These are phyloP conservation scores for Cephalotrichum gorgonifer DNA, from an alignment of 2,329 filamentous ascomycete genomes.

Conservation along the genomic window DNA sequence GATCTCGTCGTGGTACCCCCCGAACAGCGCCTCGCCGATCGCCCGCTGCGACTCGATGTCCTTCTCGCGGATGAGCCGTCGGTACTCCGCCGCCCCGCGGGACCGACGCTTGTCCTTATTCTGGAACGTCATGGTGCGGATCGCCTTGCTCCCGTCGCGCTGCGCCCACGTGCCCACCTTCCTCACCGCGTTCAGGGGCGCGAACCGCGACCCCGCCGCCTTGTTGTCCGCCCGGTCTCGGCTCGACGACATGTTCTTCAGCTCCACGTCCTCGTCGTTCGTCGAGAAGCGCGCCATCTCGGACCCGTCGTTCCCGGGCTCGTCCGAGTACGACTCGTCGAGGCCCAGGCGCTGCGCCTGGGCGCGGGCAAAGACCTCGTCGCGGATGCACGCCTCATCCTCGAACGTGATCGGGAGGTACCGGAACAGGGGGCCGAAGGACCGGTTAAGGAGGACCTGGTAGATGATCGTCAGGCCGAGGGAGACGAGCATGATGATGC, in stretches of 20 bases:
- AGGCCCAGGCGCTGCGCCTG: conserved; percentile 62
- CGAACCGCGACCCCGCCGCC: conserved; percentile 20
- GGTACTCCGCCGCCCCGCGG: conserved; percentile 35
- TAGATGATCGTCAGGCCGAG: conserved; percentile 62
- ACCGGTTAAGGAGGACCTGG: conserved; percentile 69
- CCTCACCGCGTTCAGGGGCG: conserved; percentile 32
- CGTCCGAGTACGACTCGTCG: conserved; percentile 13
- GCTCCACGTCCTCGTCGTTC: conserved; percentile 21
- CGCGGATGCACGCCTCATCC: conserved; percentile 85
- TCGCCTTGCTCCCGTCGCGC: conserved; percentile 10
- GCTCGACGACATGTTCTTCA: conserved; percentile 23
- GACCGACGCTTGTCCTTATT: conserved; percentile 10
- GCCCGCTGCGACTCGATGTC: conserved; percentile 64
- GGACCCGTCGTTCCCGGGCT: conserved; percentile 27
- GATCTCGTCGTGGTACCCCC: conserved; percentile 82
- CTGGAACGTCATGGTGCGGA: conserved; percentile 7
- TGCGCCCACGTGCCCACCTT: conserved; percentile 36
- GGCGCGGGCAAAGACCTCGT: conserved; percentile 75
- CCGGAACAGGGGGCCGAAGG: conserved; percentile 75
- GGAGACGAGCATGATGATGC: conserved; percentile 72
- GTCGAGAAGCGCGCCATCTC: conserved; percentile 9
- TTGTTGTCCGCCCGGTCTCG: conserved; percentile 12
- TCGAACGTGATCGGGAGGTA: conserved; percentile 93
- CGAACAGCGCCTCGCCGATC: conserved; percentile 74
- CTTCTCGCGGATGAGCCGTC: conserved; percentile 35